These are phyloP conservation scores for Perkinsus marinus DNA, from an alignment of 169 alveolate species.

Conservation along the genomic window DNA sequence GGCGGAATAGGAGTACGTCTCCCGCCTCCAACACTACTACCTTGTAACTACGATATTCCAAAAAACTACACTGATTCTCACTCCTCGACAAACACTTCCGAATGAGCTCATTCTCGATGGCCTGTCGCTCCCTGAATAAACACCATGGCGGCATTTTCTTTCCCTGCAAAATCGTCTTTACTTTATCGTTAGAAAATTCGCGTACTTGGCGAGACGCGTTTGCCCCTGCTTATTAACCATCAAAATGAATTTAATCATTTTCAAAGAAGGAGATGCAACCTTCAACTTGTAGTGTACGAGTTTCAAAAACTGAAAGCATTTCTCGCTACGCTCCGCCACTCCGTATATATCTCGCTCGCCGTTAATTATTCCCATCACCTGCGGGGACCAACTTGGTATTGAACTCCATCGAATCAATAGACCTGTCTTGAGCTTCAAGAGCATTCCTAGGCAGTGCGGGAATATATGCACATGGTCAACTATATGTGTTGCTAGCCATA, in stretches of 20 bases:
- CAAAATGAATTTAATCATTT: constrained; percentile 87
- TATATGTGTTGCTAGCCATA: too few species aligned
- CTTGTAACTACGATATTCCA: constrained; percentile 85
- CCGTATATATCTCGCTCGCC: too few species aligned
- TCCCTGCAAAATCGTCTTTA: background rate
- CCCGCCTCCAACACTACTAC: constrained; percentile 50
- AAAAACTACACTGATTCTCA: constrained; percentile 87
- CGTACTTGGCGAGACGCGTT: constrained; percentile 85
- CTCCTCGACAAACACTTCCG: constrained; percentile 89
- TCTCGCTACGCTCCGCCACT: too few species aligned
- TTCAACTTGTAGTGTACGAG: too few species aligned
- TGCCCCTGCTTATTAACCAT: constrained; percentile 97
- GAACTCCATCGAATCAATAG: too few species aligned
- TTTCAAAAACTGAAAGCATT: too few species aligned
- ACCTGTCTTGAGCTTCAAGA: too few species aligned
- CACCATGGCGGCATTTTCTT: constrained; percentile 14
- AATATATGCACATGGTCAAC: too few species aligned
- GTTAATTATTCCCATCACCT: too few species aligned
- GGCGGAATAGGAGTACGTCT: background rate
- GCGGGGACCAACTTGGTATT: too few species aligned
- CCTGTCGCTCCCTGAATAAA: constrained; percentile 71
- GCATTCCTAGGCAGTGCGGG: too few species aligned
- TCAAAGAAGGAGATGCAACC: too few species aligned
- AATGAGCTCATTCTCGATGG: constrained; percentile 91
- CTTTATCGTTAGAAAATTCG: constrained; percentile 1